phyloP scores from a whole-genome alignment of 2,329 filamentous ascomycete species.

The Epichloe glyceriae region DNA sequence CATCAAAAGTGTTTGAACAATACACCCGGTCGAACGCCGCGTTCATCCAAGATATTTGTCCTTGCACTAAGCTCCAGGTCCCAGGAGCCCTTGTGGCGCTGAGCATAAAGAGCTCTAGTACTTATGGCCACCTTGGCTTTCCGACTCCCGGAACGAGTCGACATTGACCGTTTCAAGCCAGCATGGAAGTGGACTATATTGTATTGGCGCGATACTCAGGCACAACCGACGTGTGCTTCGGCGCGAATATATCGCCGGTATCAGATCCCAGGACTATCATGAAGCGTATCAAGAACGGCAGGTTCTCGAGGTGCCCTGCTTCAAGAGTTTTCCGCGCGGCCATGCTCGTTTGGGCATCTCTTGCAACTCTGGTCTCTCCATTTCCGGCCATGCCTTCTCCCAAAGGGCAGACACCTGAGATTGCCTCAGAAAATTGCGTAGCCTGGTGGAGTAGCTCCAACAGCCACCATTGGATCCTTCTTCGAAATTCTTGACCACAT shows the following conservation, averaged over 20 bases:
- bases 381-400: conserved; percentile 23
- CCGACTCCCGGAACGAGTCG: no score
- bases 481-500: conserved; percentile 35
- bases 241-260: neutral
- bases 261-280: conserved; percentile 24
- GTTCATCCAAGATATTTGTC: no score
- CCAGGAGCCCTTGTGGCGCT: no score
- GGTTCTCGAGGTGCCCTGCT: conserved; percentile 29
- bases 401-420: conserved; percentile 23
- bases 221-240: no score
- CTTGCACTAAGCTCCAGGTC: no score
- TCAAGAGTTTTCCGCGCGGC: conserved; percentile 31
- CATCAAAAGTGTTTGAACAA: no score
- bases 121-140: no score
- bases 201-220: no score
- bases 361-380: conserved; percentile 20
- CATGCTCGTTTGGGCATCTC: conserved; percentile 29
- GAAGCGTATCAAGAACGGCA: conserved; percentile 26
- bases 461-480: conserved; percentile 25
- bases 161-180: no score
- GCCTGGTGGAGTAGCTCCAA: conserved; percentile 31
- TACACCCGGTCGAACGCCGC: no score
- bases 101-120: no score
- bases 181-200: no score
- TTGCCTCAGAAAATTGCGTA: conserved; percentile 32